Evolutionary conservation across 2,329 filamentous ascomycete genomes (phyloP).

Genomic region (Phyllosticta capitalensis): DNA sequence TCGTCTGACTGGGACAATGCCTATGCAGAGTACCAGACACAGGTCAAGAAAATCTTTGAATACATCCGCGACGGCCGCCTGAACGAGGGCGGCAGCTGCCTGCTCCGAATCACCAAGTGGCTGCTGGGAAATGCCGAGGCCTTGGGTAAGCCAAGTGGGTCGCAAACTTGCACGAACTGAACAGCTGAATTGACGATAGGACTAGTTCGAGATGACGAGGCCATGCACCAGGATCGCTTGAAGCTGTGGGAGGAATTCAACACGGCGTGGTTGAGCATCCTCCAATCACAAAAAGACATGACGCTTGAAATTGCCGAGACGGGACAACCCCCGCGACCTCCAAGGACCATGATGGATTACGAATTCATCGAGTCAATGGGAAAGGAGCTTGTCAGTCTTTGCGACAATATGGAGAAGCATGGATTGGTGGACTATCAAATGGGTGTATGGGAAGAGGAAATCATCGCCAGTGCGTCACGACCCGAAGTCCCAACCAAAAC

Average conservation of each 20-base stretch:
- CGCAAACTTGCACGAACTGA: conserved; percentile 18
- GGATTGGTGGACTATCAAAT: conserved; percentile 97
- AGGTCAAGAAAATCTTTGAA: conserved; percentile 57
- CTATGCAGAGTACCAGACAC: conserved; percentile 52
- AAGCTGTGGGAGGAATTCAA: conserved; percentile 94
- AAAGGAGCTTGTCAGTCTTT: conserved; percentile 69
- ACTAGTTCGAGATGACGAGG: conserved; percentile 72
- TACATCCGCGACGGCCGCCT: conserved; percentile 56
- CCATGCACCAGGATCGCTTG: conserved; percentile 64
- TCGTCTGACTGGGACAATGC: conserved; percentile 53
- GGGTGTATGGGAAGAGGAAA: conserved; percentile 91
- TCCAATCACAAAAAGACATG: conserved; percentile 76
- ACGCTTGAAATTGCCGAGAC: conserved; percentile 50
- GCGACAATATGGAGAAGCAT: conserved; percentile 78
- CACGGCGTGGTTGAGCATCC: conserved; percentile 74
- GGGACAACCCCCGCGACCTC: conserved; percentile 46
- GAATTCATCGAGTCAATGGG: conserved; percentile 70
- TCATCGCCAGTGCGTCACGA: conserved; percentile 62
- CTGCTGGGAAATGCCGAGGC: conserved; percentile 55
- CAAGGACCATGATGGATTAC: conserved; percentile 56
- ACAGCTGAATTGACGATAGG: conserved; percentile 49
- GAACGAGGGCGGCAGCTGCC: conserved; percentile 47
- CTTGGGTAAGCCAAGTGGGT: conserved; percentile 42
- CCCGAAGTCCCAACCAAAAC: not conserved
- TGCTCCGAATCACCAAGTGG: conserved; percentile 58